A percentile compares a stretch with the other conserved stretches of the same genome.
Evolutionary conservation across 768 basidiomycete species (phyloP).

Genomic region (Lactarius quietus): DNA sequence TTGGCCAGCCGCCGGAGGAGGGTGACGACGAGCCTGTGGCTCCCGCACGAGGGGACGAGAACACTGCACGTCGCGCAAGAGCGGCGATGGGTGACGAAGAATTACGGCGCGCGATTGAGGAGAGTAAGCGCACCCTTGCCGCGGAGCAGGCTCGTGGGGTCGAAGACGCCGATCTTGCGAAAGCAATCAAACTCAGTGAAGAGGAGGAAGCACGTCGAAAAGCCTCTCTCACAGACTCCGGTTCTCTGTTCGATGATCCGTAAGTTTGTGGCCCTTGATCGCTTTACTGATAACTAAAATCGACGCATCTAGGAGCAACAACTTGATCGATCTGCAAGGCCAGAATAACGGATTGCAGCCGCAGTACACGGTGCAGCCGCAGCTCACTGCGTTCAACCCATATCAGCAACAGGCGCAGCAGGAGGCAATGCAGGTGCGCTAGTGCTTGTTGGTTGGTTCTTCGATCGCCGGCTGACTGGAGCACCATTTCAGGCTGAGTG

Average conservation of each 20-base stretch:
- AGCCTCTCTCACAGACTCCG: conserved; percentile 63
- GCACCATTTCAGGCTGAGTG: conserved; percentile 38
- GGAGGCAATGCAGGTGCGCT: conserved; percentile 65
- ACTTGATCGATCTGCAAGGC: conserved; percentile 19
- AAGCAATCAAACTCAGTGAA: conserved; percentile 81
- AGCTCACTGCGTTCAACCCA: conserved; percentile 91
- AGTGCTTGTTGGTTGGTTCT: neutral
- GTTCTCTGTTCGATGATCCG: conserved; percentile 86
- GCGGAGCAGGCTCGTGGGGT: conserved; percentile 62
- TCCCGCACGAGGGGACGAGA: conserved; percentile 47
- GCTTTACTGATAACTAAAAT: conserved; percentile 3
- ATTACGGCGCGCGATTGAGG: conserved; percentile 80
- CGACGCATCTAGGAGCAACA: conserved; percentile 11
- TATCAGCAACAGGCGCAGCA: conserved; percentile 92
- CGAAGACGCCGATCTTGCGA: conserved; percentile 80
- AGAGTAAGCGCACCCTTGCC: conserved; percentile 70
- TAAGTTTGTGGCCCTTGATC: conserved; percentile 38
- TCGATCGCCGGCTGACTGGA: neutral
- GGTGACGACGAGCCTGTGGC: conserved; percentile 31
- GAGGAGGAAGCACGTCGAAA: conserved; percentile 84
- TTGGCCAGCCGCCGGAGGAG: conserved; percentile 49
- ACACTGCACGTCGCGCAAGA: conserved; percentile 35
- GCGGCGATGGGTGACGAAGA: conserved; percentile 60
- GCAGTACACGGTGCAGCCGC: conserved; percentile 77
- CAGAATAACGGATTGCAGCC: conserved; percentile 50